Percentiles rank a stretch among this genome's conserved stretches.
Conservation (phyloP, 2,329 filamentous ascomycete genomes). For the Pestalotiopsis sp. region DNA sequence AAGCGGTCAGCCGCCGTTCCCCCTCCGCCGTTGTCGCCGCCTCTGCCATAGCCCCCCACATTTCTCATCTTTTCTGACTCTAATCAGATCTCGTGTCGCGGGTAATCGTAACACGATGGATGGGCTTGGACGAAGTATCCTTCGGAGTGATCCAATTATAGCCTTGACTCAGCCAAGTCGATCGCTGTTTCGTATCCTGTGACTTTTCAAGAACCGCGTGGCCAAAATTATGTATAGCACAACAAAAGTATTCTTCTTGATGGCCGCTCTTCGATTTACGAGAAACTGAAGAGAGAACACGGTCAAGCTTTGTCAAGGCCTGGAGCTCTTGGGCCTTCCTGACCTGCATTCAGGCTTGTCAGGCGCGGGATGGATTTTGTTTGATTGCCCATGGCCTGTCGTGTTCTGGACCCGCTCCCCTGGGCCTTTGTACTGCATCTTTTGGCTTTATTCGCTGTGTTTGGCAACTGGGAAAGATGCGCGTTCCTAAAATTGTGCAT, state of each 20-base stretch:
- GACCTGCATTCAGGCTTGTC: not conserved
- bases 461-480: constrained; percentile 6
- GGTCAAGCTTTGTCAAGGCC: not conserved
- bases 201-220: not conserved
- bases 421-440: not conserved
- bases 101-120: not conserved
- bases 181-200: not conserved
- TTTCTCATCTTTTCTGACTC: not conserved
- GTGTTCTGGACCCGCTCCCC: constrained; percentile 5
- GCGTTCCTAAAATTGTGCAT: not conserved
- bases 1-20: not conserved
- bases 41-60: not conserved
- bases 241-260: not conserved
- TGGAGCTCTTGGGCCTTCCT: not conserved
- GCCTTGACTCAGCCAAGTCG: not conserved
- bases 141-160: not conserved
- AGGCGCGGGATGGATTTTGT: not conserved
- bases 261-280: not conserved
- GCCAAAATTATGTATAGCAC: not conserved
- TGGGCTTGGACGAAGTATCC: not conserved
- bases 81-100: not conserved
- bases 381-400: not conserved
- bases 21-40: not conserved
- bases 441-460: not conserved
- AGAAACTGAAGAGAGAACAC: not conserved